Conservation (phyloP, 257 asterid genomes). For the Gentiana straminea region DNA sequence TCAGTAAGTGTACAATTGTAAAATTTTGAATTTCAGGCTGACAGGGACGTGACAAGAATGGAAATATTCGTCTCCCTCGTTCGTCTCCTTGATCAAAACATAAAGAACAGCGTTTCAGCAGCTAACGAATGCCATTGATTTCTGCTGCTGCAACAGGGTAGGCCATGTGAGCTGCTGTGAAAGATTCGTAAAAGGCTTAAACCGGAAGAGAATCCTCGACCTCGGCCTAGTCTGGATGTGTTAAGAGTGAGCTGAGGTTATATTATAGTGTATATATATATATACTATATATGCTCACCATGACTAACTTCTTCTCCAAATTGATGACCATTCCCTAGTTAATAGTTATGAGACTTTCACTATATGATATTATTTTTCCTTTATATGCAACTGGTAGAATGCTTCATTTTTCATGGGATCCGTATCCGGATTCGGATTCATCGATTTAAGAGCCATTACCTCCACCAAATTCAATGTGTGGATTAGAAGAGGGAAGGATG, state of each 20-base stretch:
- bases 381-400: too few relatives aligned
- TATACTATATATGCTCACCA: constrained; percentile 17
- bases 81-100: constrained; percentile 62
- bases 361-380: too few relatives aligned
- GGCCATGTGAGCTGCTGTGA: constrained; percentile 34
- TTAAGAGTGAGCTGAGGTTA: constrained; percentile 32
- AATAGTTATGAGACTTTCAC: too few relatives aligned
- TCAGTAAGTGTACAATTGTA: background rate
- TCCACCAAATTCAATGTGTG: too few relatives aligned
- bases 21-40: constrained; percentile 45
- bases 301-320: constrained; percentile 40
- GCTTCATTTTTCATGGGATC: too few relatives aligned
- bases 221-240: constrained; percentile 22
- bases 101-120: constrained; percentile 23
- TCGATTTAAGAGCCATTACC: too few relatives aligned
- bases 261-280: too few relatives aligned
- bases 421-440: too few relatives aligned
- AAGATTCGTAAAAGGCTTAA: constrained; percentile 1
- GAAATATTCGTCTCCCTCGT: constrained; percentile 75
- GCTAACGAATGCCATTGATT: constrained; percentile 16
- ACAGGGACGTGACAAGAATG: constrained; percentile 86
- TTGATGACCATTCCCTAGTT: constrained; percentile 14
- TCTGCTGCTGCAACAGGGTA: constrained; percentile 29
- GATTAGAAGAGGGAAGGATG: too few relatives aligned
- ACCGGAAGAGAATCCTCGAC: background rate